These are phyloP conservation scores for Barnettozyma populi DNA, from an alignment of 805 yeast species.

Conservation along the genomic window DNA sequence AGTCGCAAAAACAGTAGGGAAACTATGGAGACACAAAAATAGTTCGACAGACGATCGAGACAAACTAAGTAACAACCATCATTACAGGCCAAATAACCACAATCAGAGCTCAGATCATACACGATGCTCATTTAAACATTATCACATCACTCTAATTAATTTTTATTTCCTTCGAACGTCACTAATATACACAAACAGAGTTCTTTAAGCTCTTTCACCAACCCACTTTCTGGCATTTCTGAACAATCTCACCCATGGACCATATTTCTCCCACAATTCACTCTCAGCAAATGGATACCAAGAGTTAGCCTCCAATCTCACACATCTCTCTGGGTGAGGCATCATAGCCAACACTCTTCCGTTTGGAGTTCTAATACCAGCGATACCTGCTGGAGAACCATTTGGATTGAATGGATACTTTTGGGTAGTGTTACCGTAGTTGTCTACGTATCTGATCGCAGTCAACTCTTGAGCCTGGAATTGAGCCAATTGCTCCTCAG, in stretches of 20 bases:
- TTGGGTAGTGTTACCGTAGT: constrained; percentile 80
- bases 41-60: too few species aligned
- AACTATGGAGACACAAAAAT: too few species aligned
- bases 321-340: constrained; percentile 98
- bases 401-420: constrained; percentile 93
- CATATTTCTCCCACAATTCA: constrained; percentile 70
- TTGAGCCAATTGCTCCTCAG: constrained; percentile 36
- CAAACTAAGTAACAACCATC: too few species aligned
- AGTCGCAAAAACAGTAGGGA: too few species aligned
- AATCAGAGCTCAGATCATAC: too few species aligned
- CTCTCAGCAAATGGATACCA: constrained; percentile 70
- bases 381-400: constrained; percentile 90
- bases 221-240: constrained; percentile 95
- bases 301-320: constrained; percentile 83
- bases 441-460: constrained; percentile 80
- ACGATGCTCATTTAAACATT: too few species aligned
- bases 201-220: constrained; percentile 29
- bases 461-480: constrained; percentile 52
- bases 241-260: constrained; percentile 95
- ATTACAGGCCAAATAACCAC: too few species aligned
- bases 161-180: background rate
- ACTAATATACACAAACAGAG: background rate
- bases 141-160: background rate
- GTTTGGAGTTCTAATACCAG: constrained; percentile 84
- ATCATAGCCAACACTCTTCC: constrained; percentile 97